Evolutionary conservation across 371 early-diverging fungal genomes (phyloP).

Genomic region (Caulochytrium protostelioides): DNA sequence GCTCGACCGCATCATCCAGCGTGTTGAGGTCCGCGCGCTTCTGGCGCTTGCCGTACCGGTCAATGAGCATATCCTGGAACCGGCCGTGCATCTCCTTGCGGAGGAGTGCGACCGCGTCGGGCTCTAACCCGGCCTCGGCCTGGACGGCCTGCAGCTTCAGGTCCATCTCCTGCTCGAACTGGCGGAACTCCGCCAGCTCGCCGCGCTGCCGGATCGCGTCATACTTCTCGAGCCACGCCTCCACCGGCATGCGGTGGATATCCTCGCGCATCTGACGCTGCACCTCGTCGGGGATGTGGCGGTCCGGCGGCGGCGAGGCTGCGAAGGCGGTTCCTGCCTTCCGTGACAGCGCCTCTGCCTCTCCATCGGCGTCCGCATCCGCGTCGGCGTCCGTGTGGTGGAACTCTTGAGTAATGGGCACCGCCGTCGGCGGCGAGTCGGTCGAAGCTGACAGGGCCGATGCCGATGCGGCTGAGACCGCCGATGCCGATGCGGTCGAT

Average conservation of each 20-base stretch:
- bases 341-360: no score
- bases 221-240: not conserved
- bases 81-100: not conserved
- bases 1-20: slow-evolving; percentile 43
- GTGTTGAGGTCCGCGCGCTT: slow-evolving; percentile 22
- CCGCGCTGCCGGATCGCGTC: no score
- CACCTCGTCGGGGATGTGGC: not conserved
- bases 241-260: no score
- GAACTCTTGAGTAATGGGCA: no score
- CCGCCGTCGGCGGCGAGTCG: no score
- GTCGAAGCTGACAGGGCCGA: no score
- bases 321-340: no score
- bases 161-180: not conserved
- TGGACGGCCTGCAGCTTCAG: not conserved
- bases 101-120: not conserved
- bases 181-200: not conserved
- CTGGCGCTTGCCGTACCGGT: not conserved
- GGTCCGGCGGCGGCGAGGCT: no score
- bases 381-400: no score
- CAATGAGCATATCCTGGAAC: not conserved
- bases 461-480: no score
- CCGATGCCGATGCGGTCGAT: no score
- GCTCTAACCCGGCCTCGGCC: not conserved
- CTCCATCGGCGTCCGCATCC: no score
- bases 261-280: not conserved